Evolutionary conservation across 257 asterid genomes (phyloP).

Genomic region (Henckelia pumila): DNA sequence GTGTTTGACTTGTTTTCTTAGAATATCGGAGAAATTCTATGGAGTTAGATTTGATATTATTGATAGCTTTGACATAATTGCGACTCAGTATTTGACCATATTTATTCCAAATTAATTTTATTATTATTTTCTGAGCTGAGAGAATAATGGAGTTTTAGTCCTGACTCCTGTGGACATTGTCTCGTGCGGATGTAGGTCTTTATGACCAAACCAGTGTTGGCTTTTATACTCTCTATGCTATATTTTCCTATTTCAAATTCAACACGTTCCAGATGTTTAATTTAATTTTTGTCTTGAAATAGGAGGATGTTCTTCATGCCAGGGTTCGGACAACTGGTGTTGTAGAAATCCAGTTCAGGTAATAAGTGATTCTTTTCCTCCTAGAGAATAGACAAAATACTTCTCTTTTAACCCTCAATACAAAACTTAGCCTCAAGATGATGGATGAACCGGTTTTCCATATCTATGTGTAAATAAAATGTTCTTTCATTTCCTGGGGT

Average conservation of each 20-base stretch:
- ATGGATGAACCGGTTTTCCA: background rate
- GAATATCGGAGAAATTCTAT: no score
- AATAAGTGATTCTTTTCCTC: conserved; percentile 30
- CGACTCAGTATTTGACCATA: background rate
- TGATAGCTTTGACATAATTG: background rate
- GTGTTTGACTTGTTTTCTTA: background rate
- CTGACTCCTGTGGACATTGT: background rate
- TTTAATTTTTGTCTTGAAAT: conserved; percentile 34
- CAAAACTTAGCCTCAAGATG: conserved; percentile 18
- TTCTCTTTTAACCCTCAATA: conserved; percentile 7
- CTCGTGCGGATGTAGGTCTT: background rate
- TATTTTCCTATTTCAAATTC: no score
- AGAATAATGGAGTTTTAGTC: background rate
- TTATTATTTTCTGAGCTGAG: background rate
- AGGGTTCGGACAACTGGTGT: conserved; percentile 98
- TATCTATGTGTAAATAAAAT: background rate
- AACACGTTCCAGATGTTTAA: background rate
- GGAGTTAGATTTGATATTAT: background rate
- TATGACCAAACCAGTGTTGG: background rate
- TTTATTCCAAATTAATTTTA: background rate
- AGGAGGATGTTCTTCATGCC: conserved; percentile 98
- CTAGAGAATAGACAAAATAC: background rate
- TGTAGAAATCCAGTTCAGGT: conserved; percentile 99
- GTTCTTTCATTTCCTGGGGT: background rate
- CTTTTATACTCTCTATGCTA: background rate